phyloP scores from a whole-genome alignment of 345 rosid genomes.

The Camelina neglecta region DNA sequence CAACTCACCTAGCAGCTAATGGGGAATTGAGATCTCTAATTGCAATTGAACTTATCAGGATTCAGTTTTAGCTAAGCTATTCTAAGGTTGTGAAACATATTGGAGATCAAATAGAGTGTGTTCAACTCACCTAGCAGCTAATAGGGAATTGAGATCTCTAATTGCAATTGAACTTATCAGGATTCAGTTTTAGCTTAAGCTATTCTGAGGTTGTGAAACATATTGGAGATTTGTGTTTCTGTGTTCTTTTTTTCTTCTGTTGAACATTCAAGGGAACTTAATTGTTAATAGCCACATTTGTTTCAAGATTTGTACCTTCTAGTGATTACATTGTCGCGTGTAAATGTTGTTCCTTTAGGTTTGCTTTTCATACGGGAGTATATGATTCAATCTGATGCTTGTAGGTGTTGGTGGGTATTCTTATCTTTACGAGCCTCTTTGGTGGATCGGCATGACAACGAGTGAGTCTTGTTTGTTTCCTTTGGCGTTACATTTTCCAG shows the following conservation, averaged over 20 bases:
- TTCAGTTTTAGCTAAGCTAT: constrained; percentile 11
- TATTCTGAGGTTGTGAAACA: neutral
- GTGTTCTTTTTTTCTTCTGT: neutral
- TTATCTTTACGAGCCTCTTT: constrained; percentile 92
- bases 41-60: constrained; percentile 1
- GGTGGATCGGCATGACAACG: constrained; percentile 99
- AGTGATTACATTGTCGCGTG: constrained; percentile 6
- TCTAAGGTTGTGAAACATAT: neutral
- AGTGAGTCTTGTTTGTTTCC: constrained; percentile 57
- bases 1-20: neutral
- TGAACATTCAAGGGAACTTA: neutral
- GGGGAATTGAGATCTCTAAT: constrained; percentile 10
- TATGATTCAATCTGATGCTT: constrained; percentile 16
- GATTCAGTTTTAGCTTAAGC: constrained; percentile 18
- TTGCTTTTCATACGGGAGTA: neutral
- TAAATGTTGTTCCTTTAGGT: constrained; percentile 28
- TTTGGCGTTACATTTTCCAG: neutral
- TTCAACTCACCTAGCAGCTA: neutral
- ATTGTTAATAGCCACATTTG: constrained; percentile 13
- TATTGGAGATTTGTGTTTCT: neutral
- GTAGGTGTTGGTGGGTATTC: constrained; percentile 94
- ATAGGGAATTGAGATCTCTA: constrained; percentile 12
- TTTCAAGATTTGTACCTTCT: neutral
- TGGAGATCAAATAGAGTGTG: neutral
- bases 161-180: neutral